Base-by-base conservation (phyloP, 345 rosid species). In the Salix brachista region DNA sequence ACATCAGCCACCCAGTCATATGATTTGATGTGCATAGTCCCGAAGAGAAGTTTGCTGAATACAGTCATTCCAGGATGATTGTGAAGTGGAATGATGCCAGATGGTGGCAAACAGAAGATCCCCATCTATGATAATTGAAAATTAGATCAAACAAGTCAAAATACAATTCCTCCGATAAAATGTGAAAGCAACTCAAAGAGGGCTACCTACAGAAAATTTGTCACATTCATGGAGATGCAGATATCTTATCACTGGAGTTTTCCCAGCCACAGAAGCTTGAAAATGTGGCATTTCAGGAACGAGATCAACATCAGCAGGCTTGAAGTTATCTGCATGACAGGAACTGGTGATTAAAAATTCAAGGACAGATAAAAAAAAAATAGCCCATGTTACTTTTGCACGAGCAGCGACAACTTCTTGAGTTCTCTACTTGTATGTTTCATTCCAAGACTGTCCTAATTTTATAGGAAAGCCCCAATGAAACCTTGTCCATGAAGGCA, bases 51-150 rank as follows among this genome's bases (percentile, higher is more conserved):
- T 88, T 94, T 94, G 83, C 97, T 90, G 76, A 96, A 96, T 50
- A 96, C 98, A 0, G 98, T 96, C 99, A 96, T 96, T 77, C 89
- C 92, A 8, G 99, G 98, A 85, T 96, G 99, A 70, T 96, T 90
- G 79, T 96, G 99, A 62, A 96, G 97, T 2, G 98, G 99, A 82
- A 96, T 87, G 68, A 89, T 95, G 67, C 90, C 94, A 16, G 89
- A 84, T 13, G 95, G 94, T 5, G 98, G 99, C 84, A 96, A 89
- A 83, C 98, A 94, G 82, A 92, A 96, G 76, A 96, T 92, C 65
- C 93, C 97, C 68, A 96, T 92, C 99, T 96, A 87, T 70, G 36
- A 83, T 4, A 69, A 72, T 65, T 34, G 36, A 77, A 67, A 39
- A 36, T 73, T 30, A 62, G 30, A 71, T 17, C 14, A 12, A 36